A percentile compares a stretch with the other conserved stretches of the same genome.
These are phyloP conservation scores for Coprinellus micaceus DNA, from an alignment of 768 basidiomycete species.

Conservation along the genomic window DNA sequence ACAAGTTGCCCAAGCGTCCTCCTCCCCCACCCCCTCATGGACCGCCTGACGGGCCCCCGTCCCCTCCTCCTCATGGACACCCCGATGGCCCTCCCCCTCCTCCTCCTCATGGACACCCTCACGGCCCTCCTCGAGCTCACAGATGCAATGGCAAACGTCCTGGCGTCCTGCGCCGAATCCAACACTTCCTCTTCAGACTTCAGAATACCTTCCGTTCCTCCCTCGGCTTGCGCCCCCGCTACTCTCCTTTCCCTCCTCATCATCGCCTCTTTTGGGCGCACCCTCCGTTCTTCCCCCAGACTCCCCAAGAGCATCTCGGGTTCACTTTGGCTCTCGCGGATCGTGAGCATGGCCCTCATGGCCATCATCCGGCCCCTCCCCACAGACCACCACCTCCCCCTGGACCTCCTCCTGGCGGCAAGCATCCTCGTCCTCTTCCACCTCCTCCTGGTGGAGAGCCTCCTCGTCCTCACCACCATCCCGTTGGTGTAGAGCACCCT, in stretches of 20 bases:
- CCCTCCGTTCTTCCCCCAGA: too few species aligned
- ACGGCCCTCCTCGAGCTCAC: conserved; percentile 28
- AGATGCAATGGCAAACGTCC: conserved; percentile 17
- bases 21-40: neutral
- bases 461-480: too few species aligned
- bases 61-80: conserved; percentile 19
- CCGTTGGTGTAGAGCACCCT: too few species aligned
- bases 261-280: conserved; percentile 16
- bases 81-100: conserved; percentile 14
- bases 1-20: conserved; percentile 27
- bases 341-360: too few species aligned
- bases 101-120: conserved; percentile 30
- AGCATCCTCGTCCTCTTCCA: too few species aligned
- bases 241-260: neutral
- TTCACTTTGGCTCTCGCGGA: neutral
- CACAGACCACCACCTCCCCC: too few species aligned
- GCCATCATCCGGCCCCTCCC: too few species aligned
- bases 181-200: neutral
- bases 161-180: neutral
- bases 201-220: neutral
- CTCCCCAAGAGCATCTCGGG: conserved; percentile 29
- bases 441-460: too few species aligned
- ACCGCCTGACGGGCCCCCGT: conserved; percentile 18
- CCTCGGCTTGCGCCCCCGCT: neutral
- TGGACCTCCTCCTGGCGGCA: too few species aligned